Conservation (phyloP, 352 stramenopile species). For the Phytopythium kandeliae region DNA sequence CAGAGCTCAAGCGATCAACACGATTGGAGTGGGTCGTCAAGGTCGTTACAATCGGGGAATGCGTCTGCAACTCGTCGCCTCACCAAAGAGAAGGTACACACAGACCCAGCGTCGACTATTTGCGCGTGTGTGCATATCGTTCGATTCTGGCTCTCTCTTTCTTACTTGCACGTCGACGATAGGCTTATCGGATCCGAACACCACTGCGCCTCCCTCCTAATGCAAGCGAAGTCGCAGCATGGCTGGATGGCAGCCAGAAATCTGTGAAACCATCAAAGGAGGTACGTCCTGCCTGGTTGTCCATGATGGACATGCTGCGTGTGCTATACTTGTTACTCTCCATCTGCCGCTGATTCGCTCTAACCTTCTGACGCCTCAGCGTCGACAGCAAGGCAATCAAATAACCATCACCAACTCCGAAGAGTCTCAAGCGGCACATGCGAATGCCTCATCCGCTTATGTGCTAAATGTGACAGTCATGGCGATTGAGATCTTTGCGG, state of each 20-base stretch:
- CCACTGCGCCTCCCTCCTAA: conserved; percentile 33
- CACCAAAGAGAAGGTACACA: background rate
- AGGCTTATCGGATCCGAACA: conserved; percentile 35
- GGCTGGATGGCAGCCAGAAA: conserved; percentile 19
- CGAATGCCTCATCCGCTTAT: conserved; percentile 14
- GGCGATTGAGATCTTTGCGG: conserved; percentile 69
- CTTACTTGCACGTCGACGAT: background rate
- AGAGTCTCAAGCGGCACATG: background rate
- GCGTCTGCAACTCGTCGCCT: background rate
- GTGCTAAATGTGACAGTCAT: conserved; percentile 75
- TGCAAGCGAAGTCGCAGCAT: conserved; percentile 17
- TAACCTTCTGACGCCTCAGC: background rate
- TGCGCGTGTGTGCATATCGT: background rate
- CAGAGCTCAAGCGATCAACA: background rate
- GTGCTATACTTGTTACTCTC: background rate
- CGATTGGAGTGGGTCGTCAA: background rate
- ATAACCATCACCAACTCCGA: background rate
- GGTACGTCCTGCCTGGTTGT: conserved; percentile 9
- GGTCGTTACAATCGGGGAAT: background rate
- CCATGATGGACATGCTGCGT: background rate
- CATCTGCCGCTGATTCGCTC: background rate
- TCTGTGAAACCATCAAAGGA: conserved; percentile 8
- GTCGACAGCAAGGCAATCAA: background rate
- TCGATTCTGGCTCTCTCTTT: no score
- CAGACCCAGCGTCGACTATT: background rate